Evolutionary conservation across 2,329 filamentous ascomycete species (phyloP), one percentile per base, ranked within the genome.

Genomic region (Colletotrichum sp.): DNA sequence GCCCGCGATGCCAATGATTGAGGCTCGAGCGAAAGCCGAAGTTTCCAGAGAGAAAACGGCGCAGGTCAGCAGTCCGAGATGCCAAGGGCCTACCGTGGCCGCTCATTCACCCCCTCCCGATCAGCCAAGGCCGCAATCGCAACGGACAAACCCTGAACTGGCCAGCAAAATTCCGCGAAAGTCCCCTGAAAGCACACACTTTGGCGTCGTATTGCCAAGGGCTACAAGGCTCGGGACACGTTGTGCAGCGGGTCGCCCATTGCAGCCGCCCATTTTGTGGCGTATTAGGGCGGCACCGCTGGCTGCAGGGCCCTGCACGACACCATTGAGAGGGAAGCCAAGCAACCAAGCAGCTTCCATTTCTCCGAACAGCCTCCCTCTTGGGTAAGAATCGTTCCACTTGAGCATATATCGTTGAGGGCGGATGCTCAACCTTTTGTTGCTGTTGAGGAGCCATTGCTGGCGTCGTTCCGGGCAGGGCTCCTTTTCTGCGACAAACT

Each of bases 1-100:
- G 70, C 70, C 64, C 73, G 64, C 18, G 28, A 73, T 73, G 70
- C 73, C 73, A 75, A 69, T 60, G 43, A 43, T 36, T 73, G 70
- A 75, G 73, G 70, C 73, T 75, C 70, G 73, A 69, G 15, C 34
- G 34, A 58, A 28, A 72, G 43, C 73, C 70, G 70, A 65, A 36
- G 34, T 36, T 34, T 24, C 21, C 61, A 64, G 30, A 58, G 24
- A 56, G n/a, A 34, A 43, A 58, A 70, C 67, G 34, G 26, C 24
- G 16, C 32, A 15, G 26, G 34, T 52, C 32, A 64, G 26, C 55
- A 48, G 8, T 26, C 55, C 38, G 66, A 15, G 1, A 48, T 30
- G 38, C 56, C 58, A 66, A 71, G 48, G 32, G 24, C 24, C 36
- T 26, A 9, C 21, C 24, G 2, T 30, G 26, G 66, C 34, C 43